phyloP scores from a whole-genome alignment of 345 rosid species.

The Acer yangbiense region DNA sequence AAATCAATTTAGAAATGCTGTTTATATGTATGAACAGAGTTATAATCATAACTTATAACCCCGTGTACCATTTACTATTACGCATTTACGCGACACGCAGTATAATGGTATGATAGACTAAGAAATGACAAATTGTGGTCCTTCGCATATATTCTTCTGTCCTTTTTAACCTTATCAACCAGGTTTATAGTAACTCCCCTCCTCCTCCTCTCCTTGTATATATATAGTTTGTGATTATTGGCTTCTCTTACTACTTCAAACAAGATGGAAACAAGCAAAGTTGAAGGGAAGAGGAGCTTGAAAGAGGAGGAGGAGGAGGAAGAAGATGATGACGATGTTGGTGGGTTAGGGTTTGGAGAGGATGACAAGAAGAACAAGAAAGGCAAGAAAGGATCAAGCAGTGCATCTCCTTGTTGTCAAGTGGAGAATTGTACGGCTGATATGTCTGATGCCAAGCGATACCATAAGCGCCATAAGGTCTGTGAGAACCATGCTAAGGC shows the following conservation, averaged over 20 bases:
- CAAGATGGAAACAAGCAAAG: conserved; percentile 53
- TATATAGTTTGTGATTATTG: background rate
- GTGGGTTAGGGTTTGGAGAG: conserved; percentile 40
- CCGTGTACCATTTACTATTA: conserved; percentile 8
- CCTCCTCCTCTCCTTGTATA: background rate
- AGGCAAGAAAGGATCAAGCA: conserved; percentile 38
- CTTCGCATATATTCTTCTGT: conserved; percentile 30
- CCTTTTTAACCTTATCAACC: conserved; percentile 17
- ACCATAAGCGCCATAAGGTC: conserved; percentile 87
- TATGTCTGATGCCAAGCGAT: conserved; percentile 67
- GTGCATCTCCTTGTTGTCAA: conserved; percentile 48
- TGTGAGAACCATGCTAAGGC: conserved; percentile 90
- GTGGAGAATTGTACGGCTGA: conserved; percentile 63
- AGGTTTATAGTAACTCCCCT: conserved; percentile 7
- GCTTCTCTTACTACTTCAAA: background rate
- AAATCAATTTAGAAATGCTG: too few relatives aligned
- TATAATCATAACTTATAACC: background rate
- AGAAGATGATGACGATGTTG: conserved; percentile 28
- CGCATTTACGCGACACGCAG: background rate
- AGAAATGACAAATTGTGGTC: conserved; percentile 42
- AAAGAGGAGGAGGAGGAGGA: conserved; percentile 64
- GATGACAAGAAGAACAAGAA: conserved; percentile 50
- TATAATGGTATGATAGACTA: conserved; percentile 11
- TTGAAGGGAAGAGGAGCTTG: conserved; percentile 65
- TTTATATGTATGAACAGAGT: too few relatives aligned